Evolutionary conservation across 2,329 filamentous ascomycete species (phyloP).

Genomic region (Cercospora zeae-maydis): DNA sequence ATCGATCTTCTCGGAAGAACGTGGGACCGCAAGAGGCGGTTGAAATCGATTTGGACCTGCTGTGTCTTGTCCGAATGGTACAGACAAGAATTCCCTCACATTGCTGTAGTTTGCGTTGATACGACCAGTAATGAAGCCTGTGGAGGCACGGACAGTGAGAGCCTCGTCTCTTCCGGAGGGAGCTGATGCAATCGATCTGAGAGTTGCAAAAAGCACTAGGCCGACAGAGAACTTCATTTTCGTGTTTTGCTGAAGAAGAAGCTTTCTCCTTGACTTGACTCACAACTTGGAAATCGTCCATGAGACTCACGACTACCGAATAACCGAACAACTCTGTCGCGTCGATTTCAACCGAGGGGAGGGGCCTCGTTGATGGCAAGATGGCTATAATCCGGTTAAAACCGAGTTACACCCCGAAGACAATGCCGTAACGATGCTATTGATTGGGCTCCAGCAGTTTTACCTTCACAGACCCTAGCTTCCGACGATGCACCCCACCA

Average conservation of each 20-base stretch:
- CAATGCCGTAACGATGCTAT: neutral
- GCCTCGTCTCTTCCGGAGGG: neutral
- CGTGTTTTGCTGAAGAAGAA: neutral
- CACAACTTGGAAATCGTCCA: no score
- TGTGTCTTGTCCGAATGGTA: constrained; percentile 19
- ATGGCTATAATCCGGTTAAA: constrained; percentile 1
- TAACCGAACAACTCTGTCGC: neutral
- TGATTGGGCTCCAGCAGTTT: neutral
- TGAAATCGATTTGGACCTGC: constrained; percentile 16
- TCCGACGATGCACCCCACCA: neutral
- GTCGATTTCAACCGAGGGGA: neutral
- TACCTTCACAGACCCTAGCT: neutral
- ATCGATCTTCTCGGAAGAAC: neutral
- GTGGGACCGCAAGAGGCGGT: constrained; percentile 2
- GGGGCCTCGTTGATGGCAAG: neutral
- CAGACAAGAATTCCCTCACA: constrained; percentile 15
- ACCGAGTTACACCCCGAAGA: neutral
- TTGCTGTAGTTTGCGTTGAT: constrained; percentile 6
- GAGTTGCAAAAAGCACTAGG: neutral
- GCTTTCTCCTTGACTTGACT: neutral
- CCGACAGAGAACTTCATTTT: neutral
- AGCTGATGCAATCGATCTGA: neutral
- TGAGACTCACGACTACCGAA: neutral
- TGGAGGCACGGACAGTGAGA: neutral
- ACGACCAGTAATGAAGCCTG: neutral